Evolutionary conservation across 2,329 filamentous ascomycete species (phyloP), one percentile per base, ranked within the genome.

Genomic region (Sarocladium kiliense): DNA sequence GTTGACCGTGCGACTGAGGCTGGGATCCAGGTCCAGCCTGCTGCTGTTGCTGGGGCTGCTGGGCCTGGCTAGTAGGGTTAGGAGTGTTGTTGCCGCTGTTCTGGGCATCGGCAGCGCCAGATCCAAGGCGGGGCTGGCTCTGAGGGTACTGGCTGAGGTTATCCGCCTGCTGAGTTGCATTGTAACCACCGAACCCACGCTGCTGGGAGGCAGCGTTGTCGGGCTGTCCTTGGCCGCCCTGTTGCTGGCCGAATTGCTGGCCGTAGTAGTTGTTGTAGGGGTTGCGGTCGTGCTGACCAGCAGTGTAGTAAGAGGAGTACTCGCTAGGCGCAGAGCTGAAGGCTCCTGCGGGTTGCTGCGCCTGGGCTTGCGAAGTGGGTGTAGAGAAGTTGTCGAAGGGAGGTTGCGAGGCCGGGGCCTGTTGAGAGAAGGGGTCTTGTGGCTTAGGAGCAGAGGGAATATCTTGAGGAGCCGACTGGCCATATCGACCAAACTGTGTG

Each of bases 1-100:
- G 68, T 63, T 79, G 77, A 42, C 68, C 70, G 57, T 75, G 72
- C 25, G 72, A 68, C 61, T 76, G 74, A 18, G 71, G 74, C 65
- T 77, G 75, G 54, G 73, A 70, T 47, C 69, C 69, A 41, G 74
- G 74, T n/a, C 63, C 69, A 44, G 55, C 65, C 57, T 68, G 70
- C 55, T 72, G 39, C 19, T 44, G 74, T 58, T 77, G 74, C 32
- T 74, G 74, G 55, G 69, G 57, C 59, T 74, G 71, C 63, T 81
- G 80, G 47, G 73, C 74, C 65, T 82, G 80, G 11, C 74, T 73
- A 39, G 86, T 79, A 26, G 92, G 91, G 74, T 95, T 94, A 34
- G 93, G 92, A 2, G 92, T 97, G 64, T 88, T 93, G 70, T 94
- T 88, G 44, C 91, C 93, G 68, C 91, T 96, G 75, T 87, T 91